Evolutionary conservation across 1,284 basidiomycete species (phyloP), one percentile per base, ranked within the genome.

Genomic region (Moesziomyces sp.): DNA sequence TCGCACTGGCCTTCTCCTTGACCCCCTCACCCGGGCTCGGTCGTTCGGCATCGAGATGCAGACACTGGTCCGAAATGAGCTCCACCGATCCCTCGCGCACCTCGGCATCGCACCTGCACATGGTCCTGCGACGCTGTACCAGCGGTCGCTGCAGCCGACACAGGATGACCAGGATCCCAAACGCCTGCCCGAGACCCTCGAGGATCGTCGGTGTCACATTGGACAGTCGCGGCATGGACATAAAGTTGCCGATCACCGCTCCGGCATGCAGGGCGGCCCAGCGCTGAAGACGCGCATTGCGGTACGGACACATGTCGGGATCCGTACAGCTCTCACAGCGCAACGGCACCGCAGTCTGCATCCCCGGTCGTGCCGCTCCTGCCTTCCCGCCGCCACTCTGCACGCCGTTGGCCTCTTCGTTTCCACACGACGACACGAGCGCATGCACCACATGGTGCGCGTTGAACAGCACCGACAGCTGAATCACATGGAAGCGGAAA

Each of bases 191-290:
- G 7, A 72, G 48, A 5, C 69, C 69, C 44, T 72, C 69, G n/a
- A 72, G 57, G 44, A 67, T 72, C 43, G 57, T 67, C 0, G 69
- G 63, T 0, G 63, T 72, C 7, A 72, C 59, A 13, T 38, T 72
- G 5, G 69, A 72, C 16, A 72, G 60, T 6, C 69, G 55, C 3
- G 69, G 64, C 69, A 72, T 72, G 28, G 38, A 46, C 64, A 72
- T 72, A 19, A 72, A 72, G 51, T 57, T 67, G 34, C 63, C 69
- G 19, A 72, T 72, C 21, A 72, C 69, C 3, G 69, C 64, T 16
- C 69, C 69, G 23, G 69, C 69, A 34, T 72, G 69, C 0, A 72
- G 45, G 0, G 69, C 69, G 2, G 69, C 69, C 69, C 69, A 72
- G 19, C 69, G 63, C 26, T 72, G 69, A 30, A 56, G 46, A 3